A percentile compares a stretch with the other conserved stretches of the same genome.
Evolutionary conservation across 1,139 yeast genomes (phyloP).

Genomic region (Lodderomyces jiufengensis): DNA sequence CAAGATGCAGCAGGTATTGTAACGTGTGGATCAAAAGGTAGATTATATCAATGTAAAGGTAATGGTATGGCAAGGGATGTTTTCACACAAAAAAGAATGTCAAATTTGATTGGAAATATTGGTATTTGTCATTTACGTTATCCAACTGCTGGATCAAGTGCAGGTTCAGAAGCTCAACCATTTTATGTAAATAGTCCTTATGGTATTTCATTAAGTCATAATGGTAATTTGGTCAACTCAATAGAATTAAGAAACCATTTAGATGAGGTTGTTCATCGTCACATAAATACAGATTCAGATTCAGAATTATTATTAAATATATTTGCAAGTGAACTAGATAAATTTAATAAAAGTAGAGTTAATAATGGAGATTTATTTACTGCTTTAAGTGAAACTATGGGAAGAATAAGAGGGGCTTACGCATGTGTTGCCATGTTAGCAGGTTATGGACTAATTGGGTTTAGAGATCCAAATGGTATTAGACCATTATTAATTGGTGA

Average conservation of each 20-base stretch:
- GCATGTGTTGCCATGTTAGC: constrained; percentile 95
- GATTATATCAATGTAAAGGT: constrained; percentile 96
- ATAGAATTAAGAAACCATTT: constrained; percentile 69
- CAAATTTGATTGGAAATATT: constrained; percentile 84
- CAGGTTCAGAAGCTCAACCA: constrained; percentile 98
- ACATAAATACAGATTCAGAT: constrained; percentile 94
- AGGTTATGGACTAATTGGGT: constrained; percentile 92
- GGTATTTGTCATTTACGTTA: constrained; percentile 93
- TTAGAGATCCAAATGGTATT: constrained; percentile 96
- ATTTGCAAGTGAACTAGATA: constrained; percentile 88
- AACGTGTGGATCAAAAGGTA: constrained; percentile 91
- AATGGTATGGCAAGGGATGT: constrained; percentile 99
- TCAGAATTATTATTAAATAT: constrained; percentile 85
- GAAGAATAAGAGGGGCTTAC: constrained; percentile 86
- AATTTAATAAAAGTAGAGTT: constrained; percentile 89
- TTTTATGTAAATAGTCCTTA: constrained; percentile 96
- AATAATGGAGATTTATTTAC: constrained; percentile 84
- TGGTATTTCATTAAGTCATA: constrained; percentile 86
- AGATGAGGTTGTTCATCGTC: constrained; percentile 95
- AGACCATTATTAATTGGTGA: constrained; percentile 88
- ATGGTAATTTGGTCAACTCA: constrained; percentile 92
- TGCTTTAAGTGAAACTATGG: constrained; percentile 80
- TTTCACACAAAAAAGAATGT: constrained; percentile 78
- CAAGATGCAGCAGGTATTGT: constrained; percentile 99
- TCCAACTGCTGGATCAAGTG: constrained; percentile 98